Evolutionary conservation across 495 filamentous ascomycete genomes (phyloP), one percentile per base, ranked within the genome.

Genomic region (Annulohypoxylon nitens): DNA sequence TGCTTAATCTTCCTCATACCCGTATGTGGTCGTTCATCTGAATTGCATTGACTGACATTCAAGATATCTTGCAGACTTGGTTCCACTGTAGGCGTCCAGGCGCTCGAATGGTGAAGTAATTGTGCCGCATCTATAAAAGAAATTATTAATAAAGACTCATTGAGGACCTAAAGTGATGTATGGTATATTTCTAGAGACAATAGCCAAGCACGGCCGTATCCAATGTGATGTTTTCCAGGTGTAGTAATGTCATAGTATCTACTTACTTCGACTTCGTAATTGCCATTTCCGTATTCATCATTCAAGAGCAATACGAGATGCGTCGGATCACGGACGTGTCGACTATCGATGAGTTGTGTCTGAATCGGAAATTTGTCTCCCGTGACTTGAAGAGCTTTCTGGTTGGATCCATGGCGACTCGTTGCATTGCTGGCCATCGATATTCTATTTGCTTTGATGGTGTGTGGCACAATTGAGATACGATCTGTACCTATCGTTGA

Each of bases 241-340:
- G 30, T 14, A 14, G 14, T 43, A n/a, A 2, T 37, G 18, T 18
- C 14, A 4, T 1, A 5, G 18, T 59, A 10, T 23, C 11, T n/a
- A 43, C 53, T 3, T 67, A 67, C 64, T 53, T 67, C 64, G 2
- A 67, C 64, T 16, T 67, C 64, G 23, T 67, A 67, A 18, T 67
- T 67, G 14, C 64, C 64, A 23, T 48, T 33, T 11, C 64, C 64
- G 10, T 59, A 67, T 37, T 67, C 39, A 25, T 48, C 41, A 33
- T 67, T 67, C n/a, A 67, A 43, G 2, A 67, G 41, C 14, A 48
- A 10, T 30, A 67, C 64, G n/a, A 67, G 64, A 59, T 67, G 25
- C 53, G 48, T 67, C 9, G 64, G 54, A 12, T 67, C 54, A 10
- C 54, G 53, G 8, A 67, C 43, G 12, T 67, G 53, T 10, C 64